Base-by-base conservation (phyloP, 768 basidiomycete species). In the Phaffia australis region DNA sequence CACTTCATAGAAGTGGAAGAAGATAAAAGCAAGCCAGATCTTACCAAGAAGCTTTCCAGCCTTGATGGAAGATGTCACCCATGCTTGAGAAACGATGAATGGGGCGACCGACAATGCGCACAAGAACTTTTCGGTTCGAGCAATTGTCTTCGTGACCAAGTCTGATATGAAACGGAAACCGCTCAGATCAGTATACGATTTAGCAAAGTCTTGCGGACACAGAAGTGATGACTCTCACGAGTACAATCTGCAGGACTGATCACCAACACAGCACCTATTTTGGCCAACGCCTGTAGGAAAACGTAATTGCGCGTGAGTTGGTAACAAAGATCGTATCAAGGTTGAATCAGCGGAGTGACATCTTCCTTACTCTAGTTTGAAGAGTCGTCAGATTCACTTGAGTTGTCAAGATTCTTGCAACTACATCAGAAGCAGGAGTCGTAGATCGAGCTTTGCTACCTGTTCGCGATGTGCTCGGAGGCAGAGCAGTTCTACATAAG, bases 71-170 rank as follows among this genome's bases (percentile, higher is more conserved):
- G 81, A 81, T 6, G 74, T 78, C 5, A 87, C 81, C 92, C 91
- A 95, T 46, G 81, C 78, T 61, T 81, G 80, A 3, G 80, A 81
- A 25, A 95, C 76, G 56, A 93, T 79, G 68, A 79, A 80, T 0
- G 87, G 85, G 0, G 81, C 83, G 0, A 75, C 76, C 0, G 87
- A 80, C 70, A 94, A 78, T 0, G 88, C 88, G 71, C 84, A 84
- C 0, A 95, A 79, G 73, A 94, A 87, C 74, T 94, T 95, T 73
- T 91, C 87, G 1, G 92, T 94, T 5, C 91, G 82, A 6, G 85
- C 83, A 29, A 93, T 79, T 30, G 79, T 79, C 46, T 81, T 82
- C 14, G 83, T 82, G 56, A 94, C 75, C 16, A 95, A 80, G 76
- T 93, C 71, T 72, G 57, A 18, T 25, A 29, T 1, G 27, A 51